Evolutionary conservation across 2,329 filamentous ascomycete genomes (phyloP), one percentile per base, ranked within the genome.

Genomic region (Claviceps arundinis): DNA sequence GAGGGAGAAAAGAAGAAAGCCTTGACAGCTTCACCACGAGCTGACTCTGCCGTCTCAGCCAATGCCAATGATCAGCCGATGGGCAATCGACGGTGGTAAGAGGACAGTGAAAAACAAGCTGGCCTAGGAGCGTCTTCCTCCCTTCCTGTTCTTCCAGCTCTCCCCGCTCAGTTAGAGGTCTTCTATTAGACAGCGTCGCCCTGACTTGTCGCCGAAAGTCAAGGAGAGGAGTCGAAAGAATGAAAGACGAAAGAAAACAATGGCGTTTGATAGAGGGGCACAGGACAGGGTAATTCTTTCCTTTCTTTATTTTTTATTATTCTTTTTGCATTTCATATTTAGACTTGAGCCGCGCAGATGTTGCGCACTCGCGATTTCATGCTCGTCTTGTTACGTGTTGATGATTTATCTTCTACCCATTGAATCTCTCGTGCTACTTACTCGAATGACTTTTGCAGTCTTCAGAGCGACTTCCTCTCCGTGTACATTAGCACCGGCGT

Each of bases 61-160:
- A 72, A 74, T 61, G 71, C 73, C 63, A 77, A 78, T 63, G 72
- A 70, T 59, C 64, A 72, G 62, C 73, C 74, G 51, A 63, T 78
- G 37, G 67, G 70, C 61, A 73, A 70, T 62, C 72, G 73, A 59
- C 72, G 74, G 56, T 77, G 74, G 75, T 77, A 73, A 69, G 61
- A 56, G 51, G 51, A 34, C 24, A 30, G 19, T 37, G 26, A 37
- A 19, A 4, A 26, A 30, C 22, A 51, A 4, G 41, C 46, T 24
- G 41, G 26, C 30, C 46, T 26, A 51, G 52, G 50, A 26, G 26
- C 43, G 22, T 44, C 41, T 26, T 14, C 11, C 8, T 22, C 37
- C 5, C 24, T 30, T 34, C 1, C 30, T 34, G 30, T 34, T 34
- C 30, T 34, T 34, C 30, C 30, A 11, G 30, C 30, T 34, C 30